Conservation (phyloP, 768 basidiomycete genomes). For the Rhizopogon salebrosus region DNA sequence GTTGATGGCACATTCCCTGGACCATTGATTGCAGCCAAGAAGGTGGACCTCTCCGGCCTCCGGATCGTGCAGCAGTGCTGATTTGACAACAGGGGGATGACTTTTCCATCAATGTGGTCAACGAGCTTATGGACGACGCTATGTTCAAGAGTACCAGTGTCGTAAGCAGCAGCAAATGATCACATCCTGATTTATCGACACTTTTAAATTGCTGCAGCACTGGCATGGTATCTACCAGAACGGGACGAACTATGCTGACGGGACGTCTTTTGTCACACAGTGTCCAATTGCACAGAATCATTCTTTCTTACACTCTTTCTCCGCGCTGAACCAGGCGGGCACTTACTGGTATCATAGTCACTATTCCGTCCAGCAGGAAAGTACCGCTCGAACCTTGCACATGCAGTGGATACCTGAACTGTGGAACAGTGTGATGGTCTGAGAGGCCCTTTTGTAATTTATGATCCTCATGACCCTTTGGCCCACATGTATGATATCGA, state of each 20-base stretch:
- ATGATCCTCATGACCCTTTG: constrained; percentile 36
- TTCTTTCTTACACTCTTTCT: constrained; percentile 19
- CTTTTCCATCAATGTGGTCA: constrained; percentile 40
- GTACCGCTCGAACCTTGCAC: too few species aligned
- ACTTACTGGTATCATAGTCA: constrained; percentile 33
- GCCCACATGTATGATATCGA: constrained; percentile 36
- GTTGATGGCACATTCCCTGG: constrained; percentile 37
- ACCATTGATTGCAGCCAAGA: constrained; percentile 29
- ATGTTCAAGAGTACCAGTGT: constrained; percentile 49
- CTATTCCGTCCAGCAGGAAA: constrained; percentile 25
- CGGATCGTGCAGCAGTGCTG: not conserved
- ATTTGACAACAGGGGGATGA: constrained; percentile 25
- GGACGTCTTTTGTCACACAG: constrained; percentile 30
- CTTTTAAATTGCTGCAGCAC: constrained; percentile 29
- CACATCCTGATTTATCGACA: not conserved
- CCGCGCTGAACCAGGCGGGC: constrained; percentile 14
- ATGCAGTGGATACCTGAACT: too few species aligned
- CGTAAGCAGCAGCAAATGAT: constrained; percentile 25
- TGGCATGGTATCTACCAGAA: constrained; percentile 50
- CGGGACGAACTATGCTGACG: constrained; percentile 40
- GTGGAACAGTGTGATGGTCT: constrained; percentile 28
- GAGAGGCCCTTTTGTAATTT: constrained; percentile 31
- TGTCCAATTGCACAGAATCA: constrained; percentile 20
- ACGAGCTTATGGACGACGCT: constrained; percentile 36
- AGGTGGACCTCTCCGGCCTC: constrained; percentile 10